phyloP scores from a whole-genome alignment of 1,139 yeast genomes.

The Pichia sp. region DNA sequence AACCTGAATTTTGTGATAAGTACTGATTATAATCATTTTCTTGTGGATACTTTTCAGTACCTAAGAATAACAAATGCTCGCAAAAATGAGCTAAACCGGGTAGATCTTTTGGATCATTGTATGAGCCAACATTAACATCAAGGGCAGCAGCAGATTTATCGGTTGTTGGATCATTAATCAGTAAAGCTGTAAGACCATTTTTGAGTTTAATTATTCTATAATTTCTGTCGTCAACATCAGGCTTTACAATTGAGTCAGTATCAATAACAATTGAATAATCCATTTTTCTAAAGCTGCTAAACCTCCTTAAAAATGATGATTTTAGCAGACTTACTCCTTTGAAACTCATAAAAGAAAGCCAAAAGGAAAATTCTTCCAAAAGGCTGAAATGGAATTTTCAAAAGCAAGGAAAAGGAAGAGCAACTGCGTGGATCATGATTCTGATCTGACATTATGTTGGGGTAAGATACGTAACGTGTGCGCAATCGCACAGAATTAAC shows the following conservation, averaged over 20 bases:
- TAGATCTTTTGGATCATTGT: conserved; percentile 63
- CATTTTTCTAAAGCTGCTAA: background rate
- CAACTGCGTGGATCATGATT: too few relatives aligned
- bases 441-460: too few relatives aligned
- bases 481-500: too few relatives aligned
- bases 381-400: too few relatives aligned
- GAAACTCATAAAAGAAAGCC: background rate
- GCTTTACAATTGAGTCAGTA: conserved; percentile 38
- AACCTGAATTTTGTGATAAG: conserved; percentile 61
- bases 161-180: conserved; percentile 77
- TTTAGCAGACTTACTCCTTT: background rate
- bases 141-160: conserved; percentile 91
- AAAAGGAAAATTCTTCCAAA: too few relatives aligned
- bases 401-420: too few relatives aligned
- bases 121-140: conserved; percentile 87
- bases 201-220: conserved; percentile 61
- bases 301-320: background rate
- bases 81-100: conserved; percentile 96
- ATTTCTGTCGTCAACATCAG: conserved; percentile 65
- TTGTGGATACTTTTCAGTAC: conserved; percentile 85
- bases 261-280: conserved; percentile 18
- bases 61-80: conserved; percentile 93
- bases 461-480: too few relatives aligned
- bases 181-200: conserved; percentile 64
- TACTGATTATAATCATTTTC: conserved; percentile 84